Evolutionary conservation across 2,329 filamentous ascomycete species (phyloP), one percentile per base, ranked within the genome.

Genomic region (Phialophora chinensis): DNA sequence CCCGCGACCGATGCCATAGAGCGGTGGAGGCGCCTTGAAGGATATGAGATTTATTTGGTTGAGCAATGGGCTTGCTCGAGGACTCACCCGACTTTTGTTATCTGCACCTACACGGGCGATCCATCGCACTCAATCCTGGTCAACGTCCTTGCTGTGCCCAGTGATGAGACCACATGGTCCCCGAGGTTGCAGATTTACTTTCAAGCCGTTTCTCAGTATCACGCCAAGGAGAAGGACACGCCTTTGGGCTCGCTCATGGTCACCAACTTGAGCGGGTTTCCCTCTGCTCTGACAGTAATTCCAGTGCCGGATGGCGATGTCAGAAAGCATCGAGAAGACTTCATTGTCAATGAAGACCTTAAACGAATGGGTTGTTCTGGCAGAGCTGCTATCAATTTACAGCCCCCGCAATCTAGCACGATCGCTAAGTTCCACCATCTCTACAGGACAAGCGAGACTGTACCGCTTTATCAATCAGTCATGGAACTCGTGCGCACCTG

Each of bases 1-100:
- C 83, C 88, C 1, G 87, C 86, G 4, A 93, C 92, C 3, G 84
- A 83, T 2, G 88, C 97, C 7, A 83, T 97, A 70, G 87, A 93
- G 72, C 89, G 90, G 61, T 87, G 88, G 63, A 84, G 85, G 58
- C 82, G 86, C 58, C 84, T 99, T 5, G 81, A 86, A 67, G 94
- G 94, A 71, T 98, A 97, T 79, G 93, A 98, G 77, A 84, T 94
- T 68, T 98, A 98, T 78, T 81, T 98, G 17, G 92, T 98, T 71
- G 95, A 98, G 78, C 95, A 99, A 83, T 99, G 95, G 95, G 92
- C 92, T 5, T 97, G 93, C 78, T 97, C 94, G 12, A 88, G 95
- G 60, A 86, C 88, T 64, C 92, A 96, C 69, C 94, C 94, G 0
- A 97, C 94, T 17, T 91, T 96, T 70, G 87, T 96, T 58, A 96